Base-by-base conservation (phyloP, 2,329 filamentous ascomycete genomes). In the Penicillium sclerotiorum region DNA sequence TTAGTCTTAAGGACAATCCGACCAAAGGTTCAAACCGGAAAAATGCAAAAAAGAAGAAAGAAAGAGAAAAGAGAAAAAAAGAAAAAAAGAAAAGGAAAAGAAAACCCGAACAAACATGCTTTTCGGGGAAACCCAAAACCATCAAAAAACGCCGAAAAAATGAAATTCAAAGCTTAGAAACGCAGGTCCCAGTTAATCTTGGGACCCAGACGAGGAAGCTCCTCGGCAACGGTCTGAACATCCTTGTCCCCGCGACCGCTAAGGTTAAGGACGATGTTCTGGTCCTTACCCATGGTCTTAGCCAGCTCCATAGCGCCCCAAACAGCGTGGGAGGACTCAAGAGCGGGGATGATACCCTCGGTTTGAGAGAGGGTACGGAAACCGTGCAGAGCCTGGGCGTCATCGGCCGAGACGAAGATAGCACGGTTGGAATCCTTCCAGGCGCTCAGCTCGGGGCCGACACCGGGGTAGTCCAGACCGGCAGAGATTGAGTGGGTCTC, bases 401-500 rank as follows among this genome's bases (percentile, higher is more conserved):
- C 94, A 0, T 92, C 97, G 22, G 92, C 93, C 18, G 90, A 89
- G 50, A 96, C 81, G 77, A 95, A 99, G 66, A 86, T 87, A 51
- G 94, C 94, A 5, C 94, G 84, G 50, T 87, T 80, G 58, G 75
- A 89, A 67, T 97, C 94, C 75, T 99, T 99, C 94, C 94, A 99
- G 57, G 81, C 83, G 27, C 88, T 85, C 46, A 99, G 80, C 73
- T 99, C 94, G 2, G 94, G 94, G 0, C 94, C 94, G 22, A 99
- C 94, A 68, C 93, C 94, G 1, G 94, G 94, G 71, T 99, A 99
- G 74, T 99, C 94, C 6, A 99, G 85, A 55, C 94, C 94, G 3
- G 94, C 94, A 18, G 93, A 97, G 50, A 99, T 87, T 23, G 93
- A 97, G 77, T 99, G 94, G 2, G 94, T 99, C 63, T 97, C 91